A percentile compares a stretch with the other conserved stretches of the same genome.
Conservation (phyloP, 2,329 filamentous ascomycete genomes). For the Aspergillus hiratsukae region DNA sequence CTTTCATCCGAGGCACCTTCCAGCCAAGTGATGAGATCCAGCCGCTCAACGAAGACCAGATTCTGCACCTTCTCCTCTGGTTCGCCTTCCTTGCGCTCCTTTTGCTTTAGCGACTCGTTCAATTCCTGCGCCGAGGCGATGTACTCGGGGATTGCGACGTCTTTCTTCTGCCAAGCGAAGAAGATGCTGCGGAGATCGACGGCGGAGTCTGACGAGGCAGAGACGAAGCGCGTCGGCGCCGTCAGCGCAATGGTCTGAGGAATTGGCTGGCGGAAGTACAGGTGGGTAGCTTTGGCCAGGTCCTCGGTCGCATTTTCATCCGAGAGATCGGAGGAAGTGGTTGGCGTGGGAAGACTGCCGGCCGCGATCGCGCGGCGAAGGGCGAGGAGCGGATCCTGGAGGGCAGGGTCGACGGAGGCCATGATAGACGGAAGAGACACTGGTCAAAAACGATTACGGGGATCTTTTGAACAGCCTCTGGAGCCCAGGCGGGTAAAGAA, state of each 20-base stretch:
- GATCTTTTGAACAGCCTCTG: neutral
- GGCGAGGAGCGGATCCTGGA: constrained; percentile 72
- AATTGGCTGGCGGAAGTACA: constrained; percentile 64
- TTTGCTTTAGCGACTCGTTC: constrained; percentile 65
- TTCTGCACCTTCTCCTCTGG: constrained; percentile 68
- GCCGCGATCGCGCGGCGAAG: constrained; percentile 78
- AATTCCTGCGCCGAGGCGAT: constrained; percentile 76
- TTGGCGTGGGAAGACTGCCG: constrained; percentile 65
- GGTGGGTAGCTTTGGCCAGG: constrained; percentile 71
- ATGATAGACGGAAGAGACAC: constrained; percentile 35
- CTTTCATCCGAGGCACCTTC: constrained; percentile 85
- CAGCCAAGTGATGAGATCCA: constrained; percentile 90
- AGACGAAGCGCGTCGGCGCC: constrained; percentile 78
- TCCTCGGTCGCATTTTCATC: constrained; percentile 57
- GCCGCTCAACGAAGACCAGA: constrained; percentile 81
- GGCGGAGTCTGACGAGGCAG: constrained; percentile 59
- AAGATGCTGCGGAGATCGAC: constrained; percentile 92
- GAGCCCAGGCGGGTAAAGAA: neutral
- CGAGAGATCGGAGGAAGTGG: constrained; percentile 61
- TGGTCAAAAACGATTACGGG: neutral
- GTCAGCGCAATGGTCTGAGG: constrained; percentile 64
- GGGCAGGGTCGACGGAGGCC: constrained; percentile 49
- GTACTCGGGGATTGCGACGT: constrained; percentile 85
- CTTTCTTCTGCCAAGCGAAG: constrained; percentile 93
- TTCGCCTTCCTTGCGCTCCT: constrained; percentile 25